These are phyloP conservation scores for Neopestalotiopsis rosae DNA, from an alignment of 2,329 filamentous ascomycete genomes.

Conservation along the genomic window DNA sequence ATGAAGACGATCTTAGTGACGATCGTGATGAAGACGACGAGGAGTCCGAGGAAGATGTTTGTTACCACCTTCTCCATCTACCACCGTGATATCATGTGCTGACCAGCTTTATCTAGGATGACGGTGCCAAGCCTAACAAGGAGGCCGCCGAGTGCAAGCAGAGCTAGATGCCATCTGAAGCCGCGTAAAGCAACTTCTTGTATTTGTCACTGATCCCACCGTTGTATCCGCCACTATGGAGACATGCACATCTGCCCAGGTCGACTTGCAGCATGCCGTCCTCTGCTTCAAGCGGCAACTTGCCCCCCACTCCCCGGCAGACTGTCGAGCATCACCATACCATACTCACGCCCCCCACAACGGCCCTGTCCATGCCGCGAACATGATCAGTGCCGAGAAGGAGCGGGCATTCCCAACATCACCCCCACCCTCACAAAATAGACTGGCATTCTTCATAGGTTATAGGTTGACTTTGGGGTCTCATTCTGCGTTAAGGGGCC, in stretches of 20 bases:
- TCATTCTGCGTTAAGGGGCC: conserved; percentile 37
- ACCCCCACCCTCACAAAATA: conserved; percentile 31
- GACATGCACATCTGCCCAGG: not conserved
- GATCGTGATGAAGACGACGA: conserved; percentile 80
- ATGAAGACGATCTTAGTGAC: conserved; percentile 86
- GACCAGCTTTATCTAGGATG: conserved; percentile 65
- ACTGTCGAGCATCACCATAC: not conserved
- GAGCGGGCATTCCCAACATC: not conserved
- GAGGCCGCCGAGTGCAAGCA: conserved; percentile 96
- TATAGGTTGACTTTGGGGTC: conserved; percentile 38
- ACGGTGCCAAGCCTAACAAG: conserved; percentile 88
- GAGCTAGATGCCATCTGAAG: conserved; percentile 62
- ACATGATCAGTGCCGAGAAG: conserved; percentile 29
- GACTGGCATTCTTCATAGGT: conserved; percentile 38
- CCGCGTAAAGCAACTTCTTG: not conserved
- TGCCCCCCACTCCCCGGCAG: not conserved
- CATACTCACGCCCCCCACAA: not conserved
- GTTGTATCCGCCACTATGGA: not conserved
- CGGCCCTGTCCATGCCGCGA: conserved; percentile 30
- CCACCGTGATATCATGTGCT: not conserved
- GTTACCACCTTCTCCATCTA: conserved; percentile 30
- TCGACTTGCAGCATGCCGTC: conserved; percentile 2
- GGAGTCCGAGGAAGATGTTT: conserved; percentile 79
- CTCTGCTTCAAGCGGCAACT: not conserved
- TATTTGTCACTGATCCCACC: not conserved